These are phyloP conservation scores for Coemansia sp. DNA, from an alignment of 192 early-diverging fungal genomes.

Conservation along the genomic window DNA sequence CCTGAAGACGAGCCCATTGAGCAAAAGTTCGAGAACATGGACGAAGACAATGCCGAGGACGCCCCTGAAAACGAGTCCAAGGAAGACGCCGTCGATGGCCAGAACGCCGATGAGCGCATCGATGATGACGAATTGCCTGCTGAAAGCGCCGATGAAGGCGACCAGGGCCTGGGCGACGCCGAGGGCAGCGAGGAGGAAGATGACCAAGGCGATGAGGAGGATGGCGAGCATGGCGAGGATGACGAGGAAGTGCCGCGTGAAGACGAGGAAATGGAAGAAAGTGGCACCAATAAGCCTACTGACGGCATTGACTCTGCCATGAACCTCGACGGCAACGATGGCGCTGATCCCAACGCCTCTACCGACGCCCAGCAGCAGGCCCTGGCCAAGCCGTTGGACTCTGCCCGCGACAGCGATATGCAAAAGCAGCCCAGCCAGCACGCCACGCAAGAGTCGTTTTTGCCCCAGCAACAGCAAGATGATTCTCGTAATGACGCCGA, in stretches of 20 bases:
- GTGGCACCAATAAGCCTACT: constrained; percentile 56
- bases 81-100: constrained; percentile 18
- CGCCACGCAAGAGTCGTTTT: constrained; percentile 13
- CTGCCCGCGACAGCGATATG: constrained; percentile 7
- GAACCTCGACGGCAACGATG: constrained; percentile 57
- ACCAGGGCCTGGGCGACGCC: constrained; percentile 34
- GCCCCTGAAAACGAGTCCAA: constrained; percentile 8
- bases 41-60: constrained; percentile 42
- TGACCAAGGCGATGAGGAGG: constrained; percentile 42
- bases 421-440: constrained; percentile 18
- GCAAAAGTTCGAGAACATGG: constrained; percentile 38
- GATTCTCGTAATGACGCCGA: neutral
- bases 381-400: constrained; percentile 25
- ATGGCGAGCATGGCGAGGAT: constrained; percentile 47
- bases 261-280: constrained; percentile 34
- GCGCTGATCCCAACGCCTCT: constrained; percentile 24
- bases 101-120: constrained; percentile 44
- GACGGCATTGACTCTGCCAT: constrained; percentile 58
- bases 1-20: constrained; percentile 57
- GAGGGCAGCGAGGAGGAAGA: constrained; percentile 31
- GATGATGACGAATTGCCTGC: constrained; percentile 17
- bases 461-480: constrained; percentile 3
- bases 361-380: constrained; percentile 36
- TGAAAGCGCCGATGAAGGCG: constrained; percentile 9
- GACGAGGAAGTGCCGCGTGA: constrained; percentile 27